Evolutionary conservation across 768 basidiomycete species (phyloP).

Genomic region (Tulasnella calospora): DNA sequence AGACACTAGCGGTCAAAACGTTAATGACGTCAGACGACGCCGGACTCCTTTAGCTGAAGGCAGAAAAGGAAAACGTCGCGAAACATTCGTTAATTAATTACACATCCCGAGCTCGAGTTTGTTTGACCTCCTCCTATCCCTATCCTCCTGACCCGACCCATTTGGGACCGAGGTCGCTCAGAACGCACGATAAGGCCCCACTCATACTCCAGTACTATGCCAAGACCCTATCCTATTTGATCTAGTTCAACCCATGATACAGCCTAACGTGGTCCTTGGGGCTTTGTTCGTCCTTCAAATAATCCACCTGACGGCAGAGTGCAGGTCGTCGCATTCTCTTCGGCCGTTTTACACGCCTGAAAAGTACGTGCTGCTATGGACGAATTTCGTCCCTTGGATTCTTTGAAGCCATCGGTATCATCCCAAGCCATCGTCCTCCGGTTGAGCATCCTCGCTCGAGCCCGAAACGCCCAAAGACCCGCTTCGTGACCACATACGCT

Average conservation of each 20-base stretch:
- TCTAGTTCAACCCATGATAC: no score
- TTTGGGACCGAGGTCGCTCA: background rate
- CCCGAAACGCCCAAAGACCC: background rate
- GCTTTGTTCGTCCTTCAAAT: no score
- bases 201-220: background rate
- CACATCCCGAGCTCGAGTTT: no score
- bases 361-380: no score
- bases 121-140: background rate
- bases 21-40: background rate
- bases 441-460: background rate
- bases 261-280: no score
- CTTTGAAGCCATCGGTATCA: background rate
- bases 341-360: no score
- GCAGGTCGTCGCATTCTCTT: no score
- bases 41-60: background rate
- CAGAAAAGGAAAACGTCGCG: no score
- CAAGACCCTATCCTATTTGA: no score
- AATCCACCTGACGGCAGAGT: no score
- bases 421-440: background rate
- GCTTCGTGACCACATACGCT: background rate
- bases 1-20: background rate
- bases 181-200: background rate
- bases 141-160: background rate
- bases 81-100: no score
- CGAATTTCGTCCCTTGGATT: background rate